Base-by-base conservation (phyloP, 2,329 filamentous ascomycete genomes). In the Ophiostoma quercus region DNA sequence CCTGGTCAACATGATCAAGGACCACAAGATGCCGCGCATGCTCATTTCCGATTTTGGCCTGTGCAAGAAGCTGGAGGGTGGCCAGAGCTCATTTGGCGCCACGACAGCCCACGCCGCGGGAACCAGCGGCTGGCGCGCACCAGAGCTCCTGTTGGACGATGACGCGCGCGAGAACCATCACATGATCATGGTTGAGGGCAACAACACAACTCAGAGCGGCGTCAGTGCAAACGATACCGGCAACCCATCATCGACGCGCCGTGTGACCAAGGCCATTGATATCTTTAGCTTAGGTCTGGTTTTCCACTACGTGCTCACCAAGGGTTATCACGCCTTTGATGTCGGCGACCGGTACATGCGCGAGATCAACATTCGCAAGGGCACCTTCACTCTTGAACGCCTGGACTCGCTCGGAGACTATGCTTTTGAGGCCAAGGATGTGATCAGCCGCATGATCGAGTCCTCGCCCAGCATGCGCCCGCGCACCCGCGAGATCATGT, bases 291-390 rank as follows among this genome's bases (percentile, higher is more conserved):
- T 99, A 47, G 95, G 95, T 1, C 90, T 97, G 68, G 93, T 99
- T n/a, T 99, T 97, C 82, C 98, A 94, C 81, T 99, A 97, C 78
- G 94, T 98, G n/a, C 84, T 99, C 71, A 97, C 94, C 1, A 91
- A 93, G 72, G 95, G 95, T 19, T 87, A 86, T 1, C 95, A 99
- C 78, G 95, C 95, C 0, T 99, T 96, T 76, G 94, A 97, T 77
- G 94, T 93, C 73, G 94, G 95, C 70, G 93, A 95, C 76, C 89
- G 92, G 67, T 98, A 95, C 82, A 96, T 96, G 87, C 88, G 95
- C 68, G 95, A 99, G 79, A 91, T 96, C 75, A 98, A 99, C 79
- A 98, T 99, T 75, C 93, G 96, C 75, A 96, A 96, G 78, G 92
- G 92, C 73, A 89, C 90, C 71, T 91, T 89, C 77, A 89, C 89